These are phyloP conservation scores for Leishmania braziliensis DNA, from an alignment of 208 protist species.

Conservation along the genomic window DNA sequence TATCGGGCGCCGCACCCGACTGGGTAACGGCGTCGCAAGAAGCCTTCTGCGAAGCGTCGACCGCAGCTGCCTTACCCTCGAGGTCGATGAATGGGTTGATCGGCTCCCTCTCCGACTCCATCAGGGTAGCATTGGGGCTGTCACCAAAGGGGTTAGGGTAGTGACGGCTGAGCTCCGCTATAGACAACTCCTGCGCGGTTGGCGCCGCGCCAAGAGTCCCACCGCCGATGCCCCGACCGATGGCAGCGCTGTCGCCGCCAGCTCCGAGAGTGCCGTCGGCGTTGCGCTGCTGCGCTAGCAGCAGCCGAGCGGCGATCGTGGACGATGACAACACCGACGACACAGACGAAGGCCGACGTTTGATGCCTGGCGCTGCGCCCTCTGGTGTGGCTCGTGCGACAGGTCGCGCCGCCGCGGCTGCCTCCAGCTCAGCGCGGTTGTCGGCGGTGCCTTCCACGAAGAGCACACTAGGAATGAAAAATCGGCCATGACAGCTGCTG, in stretches of 20 bases:
- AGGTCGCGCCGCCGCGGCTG: conserved; percentile 16
- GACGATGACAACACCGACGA: not conserved
- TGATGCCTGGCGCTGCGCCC: conserved; percentile 76
- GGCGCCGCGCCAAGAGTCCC: conserved; percentile 3
- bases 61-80: conserved; percentile 36
- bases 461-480: conserved; percentile 49
- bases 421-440: conserved; percentile 49
- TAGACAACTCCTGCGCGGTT: conserved; percentile 33
- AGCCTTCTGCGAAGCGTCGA: not conserved
- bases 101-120: conserved; percentile 74
- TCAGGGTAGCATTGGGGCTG: conserved; percentile 55
- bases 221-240: conserved; percentile 1
- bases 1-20: not conserved
- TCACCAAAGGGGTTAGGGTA: conserved; percentile 88
- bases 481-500: conserved; percentile 20
- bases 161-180: conserved; percentile 69
- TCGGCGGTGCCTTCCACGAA: conserved; percentile 62
- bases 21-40: not conserved
- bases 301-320: not conserved
- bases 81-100: conserved; percentile 77
- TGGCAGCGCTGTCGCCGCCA: not conserved
- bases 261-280: conserved; percentile 12
- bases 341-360: conserved; percentile 22
- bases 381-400: conserved; percentile 66
- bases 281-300: conserved; percentile 7